Evolutionary conservation across 2,329 filamentous ascomycete genomes (phyloP).

Genomic region (Colletotrichum higginsianum): DNA sequence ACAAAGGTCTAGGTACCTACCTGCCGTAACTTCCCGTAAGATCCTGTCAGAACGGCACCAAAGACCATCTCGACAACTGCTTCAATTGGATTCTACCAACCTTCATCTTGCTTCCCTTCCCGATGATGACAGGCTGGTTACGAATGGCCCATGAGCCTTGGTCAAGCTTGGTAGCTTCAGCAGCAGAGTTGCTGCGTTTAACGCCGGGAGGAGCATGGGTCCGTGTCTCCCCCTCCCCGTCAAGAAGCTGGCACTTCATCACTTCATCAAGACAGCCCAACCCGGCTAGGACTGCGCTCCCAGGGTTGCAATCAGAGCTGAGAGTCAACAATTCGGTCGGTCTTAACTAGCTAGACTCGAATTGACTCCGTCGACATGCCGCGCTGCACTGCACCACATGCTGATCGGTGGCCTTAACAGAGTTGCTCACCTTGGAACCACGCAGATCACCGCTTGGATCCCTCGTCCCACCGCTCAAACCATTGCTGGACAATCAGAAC

Average conservation of each 20-base stretch:
- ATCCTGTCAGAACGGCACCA: background rate
- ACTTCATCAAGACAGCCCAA: background rate
- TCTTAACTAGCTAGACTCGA: background rate
- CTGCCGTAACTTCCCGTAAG: background rate
- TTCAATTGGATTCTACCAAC: background rate
- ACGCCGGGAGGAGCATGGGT: background rate
- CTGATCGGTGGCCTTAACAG: background rate
- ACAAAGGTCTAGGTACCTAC: too few species aligned
- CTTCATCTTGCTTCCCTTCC: background rate
- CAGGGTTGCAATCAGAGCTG: background rate
- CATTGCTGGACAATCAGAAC: background rate
- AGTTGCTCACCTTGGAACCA: background rate
- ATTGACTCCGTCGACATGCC: background rate
- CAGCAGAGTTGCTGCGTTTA: background rate
- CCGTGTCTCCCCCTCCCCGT: background rate
- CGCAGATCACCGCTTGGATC: background rate
- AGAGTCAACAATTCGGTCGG: constrained; percentile 1
- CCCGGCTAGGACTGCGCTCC: background rate
- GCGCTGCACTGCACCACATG: background rate
- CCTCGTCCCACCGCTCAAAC: constrained; percentile 16
- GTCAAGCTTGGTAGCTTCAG: background rate
- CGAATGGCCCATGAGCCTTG: background rate
- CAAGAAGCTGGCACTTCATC: background rate
- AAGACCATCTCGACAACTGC: background rate
- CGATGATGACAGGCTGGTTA: too few species aligned